Percentiles rank a stretch among this genome's conserved stretches.
Evolutionary conservation across 495 filamentous ascomycete species (phyloP).

Genomic region (Podospora fimiseda): DNA sequence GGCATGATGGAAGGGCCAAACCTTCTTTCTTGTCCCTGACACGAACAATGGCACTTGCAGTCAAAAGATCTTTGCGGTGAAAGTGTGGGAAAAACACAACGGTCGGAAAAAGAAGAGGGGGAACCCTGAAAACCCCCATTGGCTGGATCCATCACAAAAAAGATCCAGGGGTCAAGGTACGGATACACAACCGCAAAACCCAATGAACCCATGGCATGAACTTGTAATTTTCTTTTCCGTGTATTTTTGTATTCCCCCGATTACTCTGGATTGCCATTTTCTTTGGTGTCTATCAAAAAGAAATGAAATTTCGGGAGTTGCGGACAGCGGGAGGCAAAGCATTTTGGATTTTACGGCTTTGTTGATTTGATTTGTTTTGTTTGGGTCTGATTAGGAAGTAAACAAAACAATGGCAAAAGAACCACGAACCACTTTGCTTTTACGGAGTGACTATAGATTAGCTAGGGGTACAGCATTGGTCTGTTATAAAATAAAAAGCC

Average conservation of each 20-base stretch:
- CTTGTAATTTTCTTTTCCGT: background rate
- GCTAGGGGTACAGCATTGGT: background rate
- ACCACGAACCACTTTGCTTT: too few relatives aligned
- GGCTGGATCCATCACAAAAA: background rate
- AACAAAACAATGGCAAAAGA: conserved; percentile 18
- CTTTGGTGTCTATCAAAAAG: background rate
- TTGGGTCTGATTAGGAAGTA: conserved; percentile 11
- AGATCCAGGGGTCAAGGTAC: background rate
- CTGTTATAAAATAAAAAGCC: conserved; percentile 3
- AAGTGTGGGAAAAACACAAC: too few relatives aligned
- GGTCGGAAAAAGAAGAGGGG: background rate
- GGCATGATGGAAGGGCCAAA: too few relatives aligned
- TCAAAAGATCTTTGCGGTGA: too few relatives aligned
- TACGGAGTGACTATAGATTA: too few relatives aligned
- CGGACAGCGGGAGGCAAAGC: too few relatives aligned
- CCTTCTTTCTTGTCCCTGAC: too few relatives aligned
- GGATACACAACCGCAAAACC: background rate
- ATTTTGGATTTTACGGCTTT: too few relatives aligned
- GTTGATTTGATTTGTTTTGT: conserved; percentile 6
- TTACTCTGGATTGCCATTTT: background rate
- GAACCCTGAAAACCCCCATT: conserved; percentile 4
- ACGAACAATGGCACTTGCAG: too few relatives aligned
- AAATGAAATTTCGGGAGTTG: background rate
- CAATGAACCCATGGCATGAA: background rate
- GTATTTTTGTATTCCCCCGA: background rate